These are phyloP conservation scores for Candida loeiensis DNA, from an alignment of 805 yeast species.

Conservation along the genomic window DNA sequence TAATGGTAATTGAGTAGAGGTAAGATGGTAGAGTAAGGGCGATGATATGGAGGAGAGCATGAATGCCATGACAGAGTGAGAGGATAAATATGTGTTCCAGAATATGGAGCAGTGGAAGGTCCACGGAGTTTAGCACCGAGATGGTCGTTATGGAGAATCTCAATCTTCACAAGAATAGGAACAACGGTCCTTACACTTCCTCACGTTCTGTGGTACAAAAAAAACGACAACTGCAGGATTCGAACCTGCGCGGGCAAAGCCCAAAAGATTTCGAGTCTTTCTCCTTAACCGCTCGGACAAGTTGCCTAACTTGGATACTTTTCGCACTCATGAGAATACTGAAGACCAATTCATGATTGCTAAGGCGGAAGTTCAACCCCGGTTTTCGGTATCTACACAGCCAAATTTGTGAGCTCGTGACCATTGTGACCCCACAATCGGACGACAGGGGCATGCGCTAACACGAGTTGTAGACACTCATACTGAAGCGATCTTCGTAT, in stretches of 20 bases:
- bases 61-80: too few relatives aligned
- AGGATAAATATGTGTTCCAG: not conserved
- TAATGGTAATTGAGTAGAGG: too few relatives aligned
- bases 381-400: not conserved
- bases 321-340: too few relatives aligned
- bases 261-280: constrained; percentile 17
- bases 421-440: constrained; percentile 6
- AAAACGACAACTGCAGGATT: constrained; percentile 17
- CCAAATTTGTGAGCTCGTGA: not conserved
- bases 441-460: not conserved
- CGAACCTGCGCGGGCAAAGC: constrained; percentile 19
- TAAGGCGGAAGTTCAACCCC: not conserved
- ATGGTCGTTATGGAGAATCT: too few relatives aligned
- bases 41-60: too few relatives aligned
- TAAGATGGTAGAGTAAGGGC: too few relatives aligned
- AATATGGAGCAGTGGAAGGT: too few relatives aligned
- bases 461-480: too few relatives aligned
- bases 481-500: too few relatives aligned
- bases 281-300: constrained; percentile 18
- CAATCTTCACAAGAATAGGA: too few relatives aligned
- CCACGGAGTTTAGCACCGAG: too few relatives aligned
- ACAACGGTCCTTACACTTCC: not conserved
- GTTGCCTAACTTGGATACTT: constrained; percentile 11
- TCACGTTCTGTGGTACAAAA: not conserved
- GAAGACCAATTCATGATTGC: not conserved